Evolutionary conservation across 805 yeast genomes (phyloP).

Genomic region (Lachancea kluyveri): DNA sequence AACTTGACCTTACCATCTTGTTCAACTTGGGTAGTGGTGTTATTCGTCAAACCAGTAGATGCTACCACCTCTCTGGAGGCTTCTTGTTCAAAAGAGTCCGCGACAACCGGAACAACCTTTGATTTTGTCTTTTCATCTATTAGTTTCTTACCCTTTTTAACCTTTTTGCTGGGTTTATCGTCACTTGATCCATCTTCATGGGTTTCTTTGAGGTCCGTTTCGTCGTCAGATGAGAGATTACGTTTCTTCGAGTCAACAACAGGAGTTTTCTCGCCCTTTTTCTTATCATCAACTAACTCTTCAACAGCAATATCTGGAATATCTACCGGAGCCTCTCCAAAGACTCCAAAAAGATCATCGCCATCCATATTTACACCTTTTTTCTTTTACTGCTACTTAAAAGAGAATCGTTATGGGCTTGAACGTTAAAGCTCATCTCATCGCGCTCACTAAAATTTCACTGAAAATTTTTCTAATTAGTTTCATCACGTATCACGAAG

Average conservation of each 20-base stretch:
- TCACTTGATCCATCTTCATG: slow-evolving; percentile 10
- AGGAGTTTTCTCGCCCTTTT: slow-evolving; percentile 1
- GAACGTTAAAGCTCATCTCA: too few relatives aligned
- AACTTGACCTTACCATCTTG: slow-evolving; percentile 56
- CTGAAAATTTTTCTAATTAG: too few relatives aligned
- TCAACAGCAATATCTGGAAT: slow-evolving; percentile 13
- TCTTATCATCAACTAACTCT: slow-evolving; percentile 7
- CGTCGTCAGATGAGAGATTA: slow-evolving; percentile 5
- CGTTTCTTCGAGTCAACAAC: slow-evolving; percentile 14
- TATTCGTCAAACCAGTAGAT: slow-evolving; percentile 59
- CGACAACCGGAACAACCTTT: slow-evolving; percentile 64
- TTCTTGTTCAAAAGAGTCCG: slow-evolving; percentile 82
- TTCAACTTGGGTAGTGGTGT: slow-evolving; percentile 33
- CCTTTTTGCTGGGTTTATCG: slow-evolving; percentile 22
- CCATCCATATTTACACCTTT: slow-evolving; percentile 16
- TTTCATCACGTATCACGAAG: too few relatives aligned
- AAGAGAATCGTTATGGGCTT: too few relatives aligned
- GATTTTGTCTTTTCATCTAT: slow-evolving; percentile 37
- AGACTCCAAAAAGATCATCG: slow-evolving; percentile 29
- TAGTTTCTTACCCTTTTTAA: slow-evolving; percentile 25
- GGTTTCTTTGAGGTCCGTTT: neutral
- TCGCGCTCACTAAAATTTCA: too few relatives aligned
- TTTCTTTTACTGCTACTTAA: too few relatives aligned
- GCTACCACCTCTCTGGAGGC: slow-evolving; percentile 86
- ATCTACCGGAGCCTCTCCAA: slow-evolving; percentile 20